Evolutionary conservation across 257 asterid species (phyloP), one percentile per base, ranked within the genome.

Genomic region (Cordia subcordata): DNA sequence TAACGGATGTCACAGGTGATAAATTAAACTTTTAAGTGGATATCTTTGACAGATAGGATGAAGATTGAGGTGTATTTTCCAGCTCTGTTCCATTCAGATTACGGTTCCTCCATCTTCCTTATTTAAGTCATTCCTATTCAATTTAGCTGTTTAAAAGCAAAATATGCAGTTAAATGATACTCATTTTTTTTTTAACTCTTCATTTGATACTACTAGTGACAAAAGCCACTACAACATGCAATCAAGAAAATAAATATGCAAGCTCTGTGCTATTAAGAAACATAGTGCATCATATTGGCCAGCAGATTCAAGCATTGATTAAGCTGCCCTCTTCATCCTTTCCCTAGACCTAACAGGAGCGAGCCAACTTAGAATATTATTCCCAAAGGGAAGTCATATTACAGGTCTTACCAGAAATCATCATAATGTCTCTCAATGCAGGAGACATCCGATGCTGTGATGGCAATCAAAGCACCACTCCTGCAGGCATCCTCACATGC

Each of bases 351-450:
- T 22, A 63, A 55, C 45, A 37, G 45, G 62, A 58, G 12, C 61
- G 15, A 53, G 35, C 35, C 35, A 6, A 27, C 35, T 27, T 27
- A 27, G 35, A 6, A 27, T n/a, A n/a, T 1, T 27, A 27, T 1
- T 27, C 6, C 35, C 35, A 27, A 1, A 27, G 35, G 35, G 4
- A 27, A 42, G 47, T 44, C 18, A 53, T 44, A 62, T 8, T 22
- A 42, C 35, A 59, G 51, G 20, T 47, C 46, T 71, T 82, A 92
- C 99, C 99, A 92, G 80, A 88, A 92, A 68, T 86, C 96, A 58
- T 88, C 95, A 60, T 82, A 92, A 68, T 92, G 96, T 63, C 93
- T 81, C 75, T 86, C 95, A 61, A 92, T 92, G 85, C 98, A 92
- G 63, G 87, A 82, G 44, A 88, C 79, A 59, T 92, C 98, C 14